Conservation (phyloP, 352 stramenopile genomes). For the Globisporangium sylvaticum region DNA sequence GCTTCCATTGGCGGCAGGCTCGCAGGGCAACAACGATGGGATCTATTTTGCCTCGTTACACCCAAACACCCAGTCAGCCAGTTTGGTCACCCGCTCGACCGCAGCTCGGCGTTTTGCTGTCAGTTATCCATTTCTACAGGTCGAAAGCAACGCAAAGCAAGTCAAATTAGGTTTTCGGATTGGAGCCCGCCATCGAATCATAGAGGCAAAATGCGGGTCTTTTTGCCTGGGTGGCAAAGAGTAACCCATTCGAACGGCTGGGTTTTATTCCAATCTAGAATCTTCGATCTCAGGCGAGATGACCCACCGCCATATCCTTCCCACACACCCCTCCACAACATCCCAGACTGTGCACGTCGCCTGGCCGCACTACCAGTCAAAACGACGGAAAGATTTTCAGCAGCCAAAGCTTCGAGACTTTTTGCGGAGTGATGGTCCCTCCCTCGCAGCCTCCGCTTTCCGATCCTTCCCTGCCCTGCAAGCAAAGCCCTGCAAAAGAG, state of each 20-base stretch:
- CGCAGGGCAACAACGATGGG: no score
- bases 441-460: constrained; percentile 11
- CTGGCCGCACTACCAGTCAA: constrained; percentile 12
- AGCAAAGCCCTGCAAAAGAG: neutral
- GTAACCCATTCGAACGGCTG: neutral
- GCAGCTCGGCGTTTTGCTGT: neutral
- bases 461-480: neutral
- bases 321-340: accelerated
- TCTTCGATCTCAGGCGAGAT: constrained; percentile 35
- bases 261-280: constrained; percentile 47
- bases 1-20: no score
- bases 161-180: constrained; percentile 1
- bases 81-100: neutral
- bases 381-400: constrained; percentile 32
- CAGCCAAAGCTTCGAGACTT: constrained; percentile 17
- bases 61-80: neutral
- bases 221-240: neutral
- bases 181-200: neutral
- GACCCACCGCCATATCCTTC: constrained; percentile 20
- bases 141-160: neutral
- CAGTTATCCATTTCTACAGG: neutral
- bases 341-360: constrained; percentile 16
- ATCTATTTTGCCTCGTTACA: neutral
- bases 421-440: constrained; percentile 21
- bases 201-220: neutral